Conservation (phyloP, 1,284 basidiomycete species). For the Sporisorium graminicola region DNA sequence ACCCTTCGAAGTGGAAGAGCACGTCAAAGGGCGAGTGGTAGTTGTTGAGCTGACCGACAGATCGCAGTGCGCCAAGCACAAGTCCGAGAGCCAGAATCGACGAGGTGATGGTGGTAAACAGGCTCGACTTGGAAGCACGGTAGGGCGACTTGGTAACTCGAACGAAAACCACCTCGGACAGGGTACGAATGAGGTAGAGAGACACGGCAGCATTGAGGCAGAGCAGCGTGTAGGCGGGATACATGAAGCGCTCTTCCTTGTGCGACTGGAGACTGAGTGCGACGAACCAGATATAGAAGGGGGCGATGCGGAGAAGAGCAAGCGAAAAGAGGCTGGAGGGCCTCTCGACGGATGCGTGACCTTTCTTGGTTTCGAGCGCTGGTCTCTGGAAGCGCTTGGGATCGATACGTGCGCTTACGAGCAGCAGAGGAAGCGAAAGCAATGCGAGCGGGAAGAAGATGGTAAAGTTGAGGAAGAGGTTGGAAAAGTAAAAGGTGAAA, state of each 20-base stretch:
- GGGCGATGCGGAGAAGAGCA: slow-evolving; percentile 80
- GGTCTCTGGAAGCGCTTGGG: slow-evolving; percentile 81
- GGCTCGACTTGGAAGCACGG: slow-evolving; percentile 49
- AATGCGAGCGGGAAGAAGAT: slow-evolving; percentile 81
- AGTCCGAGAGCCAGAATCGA: slow-evolving; percentile 77
- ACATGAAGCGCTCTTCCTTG: slow-evolving; percentile 99
- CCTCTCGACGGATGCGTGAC: slow-evolving; percentile 19
- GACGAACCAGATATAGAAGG: slow-evolving; percentile 88
- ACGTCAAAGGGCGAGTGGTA: slow-evolving; percentile 90
- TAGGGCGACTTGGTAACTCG: slow-evolving; percentile 59
- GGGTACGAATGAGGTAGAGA: slow-evolving; percentile 75
- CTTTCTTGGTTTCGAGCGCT: slow-evolving; percentile 72
- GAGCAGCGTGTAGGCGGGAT: slow-evolving; percentile 89
- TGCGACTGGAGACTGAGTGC: slow-evolving; percentile 86
- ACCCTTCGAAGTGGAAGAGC: slow-evolving; percentile 79
- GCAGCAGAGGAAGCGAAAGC: slow-evolving; percentile 76
- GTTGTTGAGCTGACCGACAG: slow-evolving; percentile 84
- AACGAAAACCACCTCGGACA: slow-evolving; percentile 51
- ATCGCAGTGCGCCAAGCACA: slow-evolving; percentile 81
- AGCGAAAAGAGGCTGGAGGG: slow-evolving; percentile 69
- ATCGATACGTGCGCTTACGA: slow-evolving; percentile 82
- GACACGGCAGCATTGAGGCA: slow-evolving; percentile 91
- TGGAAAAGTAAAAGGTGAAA: slow-evolving; percentile 72
- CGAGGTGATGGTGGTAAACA: slow-evolving; percentile 83
- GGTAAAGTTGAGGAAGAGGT: slow-evolving; percentile 91